Base-by-base conservation (phyloP, 768 basidiomycete genomes). In the Suillus occidentalis region DNA sequence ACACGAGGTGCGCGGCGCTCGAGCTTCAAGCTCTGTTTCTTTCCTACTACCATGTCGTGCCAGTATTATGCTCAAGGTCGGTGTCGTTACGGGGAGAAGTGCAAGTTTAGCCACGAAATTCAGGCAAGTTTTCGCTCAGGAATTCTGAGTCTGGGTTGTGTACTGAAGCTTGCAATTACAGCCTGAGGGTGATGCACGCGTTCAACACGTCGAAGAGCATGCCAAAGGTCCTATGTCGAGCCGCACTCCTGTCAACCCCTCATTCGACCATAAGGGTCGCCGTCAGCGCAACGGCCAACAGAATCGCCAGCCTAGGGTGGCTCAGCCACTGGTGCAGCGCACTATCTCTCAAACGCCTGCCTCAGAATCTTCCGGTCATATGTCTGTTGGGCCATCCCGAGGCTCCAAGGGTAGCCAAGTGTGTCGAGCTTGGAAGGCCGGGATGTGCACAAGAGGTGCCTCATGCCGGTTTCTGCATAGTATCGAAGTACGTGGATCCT, bases 401-500 rank as follows among this genome's bases (percentile, higher is more conserved):
- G 3, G 55, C 39, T 50, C 70, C 67, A 75, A 73, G 65, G 66
- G 61, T 58, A 66, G 64, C 50, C 66, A 67, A 16, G 62, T 14
- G 57, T 76, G 75, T 67, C 70, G 65, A 42, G 69, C 73, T 60
- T 79, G 80, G 81, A 79, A 72, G 57, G 72, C 72, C 60, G 80
- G 81, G 50, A 72, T 70, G 9, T 82, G 82, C 69, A 63, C 69
- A 61, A 76, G 69, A 65, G 80, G 80, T 20, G 62, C 71, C 9
- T 73, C 72, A 56, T 81, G 81, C 63, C 66, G 71, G 57, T 81
- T 72, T 58, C 55, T n/a, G 12, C 81, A 82, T 59, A 70, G 73
- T 47, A 61, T 71, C 6, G 68, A 75, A n/a, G 78, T 80, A 68
- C n/a, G 71, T 67, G n/a, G 28, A 28, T 59, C 18, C 20, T 28